Evolutionary conservation across 2,329 filamentous ascomycete species (phyloP).

Genomic region (Periconia sp.): DNA sequence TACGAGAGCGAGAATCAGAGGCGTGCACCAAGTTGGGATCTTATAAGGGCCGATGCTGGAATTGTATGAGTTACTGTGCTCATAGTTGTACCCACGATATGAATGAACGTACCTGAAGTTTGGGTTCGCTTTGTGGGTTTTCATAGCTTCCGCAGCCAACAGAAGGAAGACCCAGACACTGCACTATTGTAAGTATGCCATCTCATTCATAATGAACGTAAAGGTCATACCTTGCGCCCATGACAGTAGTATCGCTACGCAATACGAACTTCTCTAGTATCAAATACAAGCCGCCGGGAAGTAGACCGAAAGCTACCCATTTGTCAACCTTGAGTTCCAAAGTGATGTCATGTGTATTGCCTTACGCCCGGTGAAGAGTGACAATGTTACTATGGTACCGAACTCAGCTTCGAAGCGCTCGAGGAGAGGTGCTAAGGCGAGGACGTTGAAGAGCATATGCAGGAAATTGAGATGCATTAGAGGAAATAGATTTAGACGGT

Average conservation of each 20-base stretch:
- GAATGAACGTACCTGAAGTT: conserved; percentile 66
- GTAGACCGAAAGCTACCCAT: conserved; percentile 50
- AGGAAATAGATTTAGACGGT: conserved; percentile 90
- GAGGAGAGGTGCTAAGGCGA: conserved; percentile 84
- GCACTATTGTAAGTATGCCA: conserved; percentile 13
- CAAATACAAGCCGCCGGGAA: conserved; percentile 83
- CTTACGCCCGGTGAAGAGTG: conserved; percentile 90
- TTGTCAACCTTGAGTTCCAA: conserved; percentile 56
- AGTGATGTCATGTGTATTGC: neutral
- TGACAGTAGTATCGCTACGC: conserved; percentile 72
- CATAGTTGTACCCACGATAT: too few species aligned
- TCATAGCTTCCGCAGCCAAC: conserved; percentile 82
- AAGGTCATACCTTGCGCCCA: conserved; percentile 76
- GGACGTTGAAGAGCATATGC: conserved; percentile 78
- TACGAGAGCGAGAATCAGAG: conserved; percentile 76
- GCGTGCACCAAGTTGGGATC: conserved; percentile 92
- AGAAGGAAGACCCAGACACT: conserved; percentile 95
- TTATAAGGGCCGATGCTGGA: conserved; percentile 64
- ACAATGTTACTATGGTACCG: conserved; percentile 85
- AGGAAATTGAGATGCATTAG: conserved; percentile 83
- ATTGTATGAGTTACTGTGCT: neutral
- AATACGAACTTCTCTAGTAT: conserved; percentile 77
- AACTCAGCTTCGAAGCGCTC: conserved; percentile 93
- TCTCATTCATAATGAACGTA: too few species aligned
- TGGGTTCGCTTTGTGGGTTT: conserved; percentile 82